Conservation (phyloP, 495 filamentous ascomycete species). For the Hypoxylon lienhwacheense region DNA sequence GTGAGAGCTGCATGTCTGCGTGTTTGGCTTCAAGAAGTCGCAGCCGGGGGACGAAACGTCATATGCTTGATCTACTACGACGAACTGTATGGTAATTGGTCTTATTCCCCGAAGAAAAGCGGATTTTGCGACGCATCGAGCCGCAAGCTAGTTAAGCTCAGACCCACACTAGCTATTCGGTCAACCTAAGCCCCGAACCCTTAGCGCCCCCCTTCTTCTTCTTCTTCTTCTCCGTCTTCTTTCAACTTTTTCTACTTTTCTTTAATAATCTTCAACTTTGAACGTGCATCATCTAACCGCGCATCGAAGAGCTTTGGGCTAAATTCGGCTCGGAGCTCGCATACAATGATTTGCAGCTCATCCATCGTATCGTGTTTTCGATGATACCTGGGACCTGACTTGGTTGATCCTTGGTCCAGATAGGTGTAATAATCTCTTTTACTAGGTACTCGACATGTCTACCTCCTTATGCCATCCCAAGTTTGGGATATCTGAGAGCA, state of each 20-base stretch:
- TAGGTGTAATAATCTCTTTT: conserved; percentile 14
- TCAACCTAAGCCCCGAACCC: conserved; percentile 26
- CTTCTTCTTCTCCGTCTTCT: conserved; percentile 17
- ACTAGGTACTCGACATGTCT: neutral
- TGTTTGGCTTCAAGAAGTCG: conserved; percentile 39
- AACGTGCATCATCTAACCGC: neutral
- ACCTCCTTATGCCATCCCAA: conserved; percentile 23
- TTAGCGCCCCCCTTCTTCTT: conserved; percentile 24
- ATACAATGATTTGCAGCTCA: conserved; percentile 6
- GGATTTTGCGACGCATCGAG: conserved; percentile 36
- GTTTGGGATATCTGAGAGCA: neutral
- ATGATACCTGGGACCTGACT: conserved; percentile 5
- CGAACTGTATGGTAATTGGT: conserved; percentile 8
- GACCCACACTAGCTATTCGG: conserved; percentile 23
- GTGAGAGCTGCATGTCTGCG: conserved; percentile 14
- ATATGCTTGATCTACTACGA: conserved; percentile 33
- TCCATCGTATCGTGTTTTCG: neutral
- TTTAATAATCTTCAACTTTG: neutral
- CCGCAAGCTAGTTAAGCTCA: conserved; percentile 32
- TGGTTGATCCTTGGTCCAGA: conserved; percentile 21
- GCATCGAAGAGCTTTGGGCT: neutral
- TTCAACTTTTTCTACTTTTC: conserved; percentile 2
- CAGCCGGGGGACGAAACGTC: conserved; percentile 29
- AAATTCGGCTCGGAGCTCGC: neutral
- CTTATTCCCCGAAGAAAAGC: neutral